Base-by-base conservation (phyloP, 1,139 yeast species). In the Lodderomyces margitis region DNA sequence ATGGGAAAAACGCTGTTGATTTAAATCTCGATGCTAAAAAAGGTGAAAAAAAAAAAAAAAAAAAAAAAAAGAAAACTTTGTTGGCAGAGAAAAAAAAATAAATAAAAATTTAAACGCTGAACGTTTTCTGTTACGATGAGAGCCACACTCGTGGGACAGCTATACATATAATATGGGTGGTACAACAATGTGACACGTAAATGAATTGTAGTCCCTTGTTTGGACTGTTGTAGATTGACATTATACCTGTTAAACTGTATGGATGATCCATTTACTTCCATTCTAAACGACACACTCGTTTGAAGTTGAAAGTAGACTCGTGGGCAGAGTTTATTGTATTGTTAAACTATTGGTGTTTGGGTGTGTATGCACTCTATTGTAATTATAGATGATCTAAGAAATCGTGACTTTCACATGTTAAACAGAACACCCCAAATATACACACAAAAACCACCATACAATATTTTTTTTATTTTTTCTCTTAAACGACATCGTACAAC, bases 271-370 rank as follows among this genome's bases (percentile, higher is more conserved):
- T n/a, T n/a, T n/a, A n/a, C n/a, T n/a, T n/a, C n/a, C n/a, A n/a
- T n/a, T n/a, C n/a, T n/a, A n/a, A n/a, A n/a, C n/a, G n/a, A 15
- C 30, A 27, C 30, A 43, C 45, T 43, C 46, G 43, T 40, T 40
- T 40, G 39, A 14, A 21, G 2, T 28, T 25, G n/a, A 6, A 10
- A 8, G 7, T 12, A 17, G 25, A 36, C 21, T 10, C 16, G 33
- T 30, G 20, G 33, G 17, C 20, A 5, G n/a, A 30, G n/a, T n/a
- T n/a, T 30, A 30, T 30, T 24, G 11, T 19, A 21, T 5, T 25
- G 11, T 20, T 8, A 20, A 20, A 23, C 6, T 38, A 39, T 37
- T 39, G 43, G 10, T 14, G 42, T 21, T 16, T 28, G 42, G 45
- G 23, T 39, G 39, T 24, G 7, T 9, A 24, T 24, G 12, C 19